Evolutionary conservation across 2,329 filamentous ascomycete genomes (phyloP).

Genomic region (Mycogone perniciosa): DNA sequence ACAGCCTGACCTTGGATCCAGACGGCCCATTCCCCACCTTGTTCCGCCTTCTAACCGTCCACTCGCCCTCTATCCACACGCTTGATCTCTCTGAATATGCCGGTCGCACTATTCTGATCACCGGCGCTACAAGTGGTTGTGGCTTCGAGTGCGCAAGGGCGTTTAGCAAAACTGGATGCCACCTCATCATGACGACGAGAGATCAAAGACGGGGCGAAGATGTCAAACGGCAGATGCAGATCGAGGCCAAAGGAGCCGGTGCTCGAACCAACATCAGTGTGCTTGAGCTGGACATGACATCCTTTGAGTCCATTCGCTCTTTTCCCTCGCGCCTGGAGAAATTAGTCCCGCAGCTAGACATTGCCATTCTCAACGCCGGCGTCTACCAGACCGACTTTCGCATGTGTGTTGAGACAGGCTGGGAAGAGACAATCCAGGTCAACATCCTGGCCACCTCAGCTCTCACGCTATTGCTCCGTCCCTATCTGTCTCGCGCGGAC

Average conservation of each 20-base stretch:
- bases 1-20: neutral
- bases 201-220: neutral
- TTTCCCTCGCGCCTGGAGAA: slow-evolving; percentile 15
- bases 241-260: neutral
- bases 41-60: neutral
- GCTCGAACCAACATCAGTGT: neutral
- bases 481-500: neutral
- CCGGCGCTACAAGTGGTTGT: slow-evolving; percentile 21
- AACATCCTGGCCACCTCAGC: slow-evolving; percentile 15
- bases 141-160: slow-evolving; percentile 19
- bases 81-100: neutral
- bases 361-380: slow-evolving; percentile 30
- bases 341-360: slow-evolving; percentile 16
- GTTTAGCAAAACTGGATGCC: neutral
- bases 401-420: slow-evolving; percentile 16
- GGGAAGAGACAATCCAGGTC: slow-evolving; percentile 28
- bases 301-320: slow-evolving; percentile 18
- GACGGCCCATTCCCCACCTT: neutral
- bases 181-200: neutral
- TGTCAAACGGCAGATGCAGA: neutral
- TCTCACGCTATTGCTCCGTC: neutral
- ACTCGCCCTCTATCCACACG: neutral
- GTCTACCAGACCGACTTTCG: slow-evolving; percentile 16
- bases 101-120: slow-evolving; percentile 14
- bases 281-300: neutral